These are phyloP conservation scores for Puya raimondii DNA, from an alignment of 176 grass and related monocot species.

Conservation along the genomic window DNA sequence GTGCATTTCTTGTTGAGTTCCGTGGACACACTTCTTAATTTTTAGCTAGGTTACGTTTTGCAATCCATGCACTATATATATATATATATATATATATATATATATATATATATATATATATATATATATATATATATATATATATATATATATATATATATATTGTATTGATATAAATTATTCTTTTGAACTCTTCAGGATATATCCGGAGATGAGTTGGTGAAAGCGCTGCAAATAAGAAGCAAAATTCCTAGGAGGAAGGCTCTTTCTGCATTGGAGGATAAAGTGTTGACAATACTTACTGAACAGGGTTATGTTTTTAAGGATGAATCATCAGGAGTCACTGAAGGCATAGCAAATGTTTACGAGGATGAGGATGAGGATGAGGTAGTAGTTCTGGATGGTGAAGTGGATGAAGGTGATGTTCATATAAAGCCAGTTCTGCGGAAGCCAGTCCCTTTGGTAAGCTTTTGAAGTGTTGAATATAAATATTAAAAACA, in stretches of 20 bases:
- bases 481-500: no score
- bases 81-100: neutral
- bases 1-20: no score
- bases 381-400: constrained; percentile 58
- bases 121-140: neutral
- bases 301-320: constrained; percentile 79
- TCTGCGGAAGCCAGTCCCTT: constrained; percentile 39
- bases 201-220: constrained; percentile 82
- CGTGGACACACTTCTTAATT: no score
- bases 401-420: constrained; percentile 98
- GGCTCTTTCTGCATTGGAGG: constrained; percentile 72
- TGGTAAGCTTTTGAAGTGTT: constrained; percentile 37
- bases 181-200: constrained; percentile 47
- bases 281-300: constrained; percentile 79
- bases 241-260: constrained; percentile 85
- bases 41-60: no score
- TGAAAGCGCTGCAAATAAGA: constrained; percentile 92
- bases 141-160: neutral
- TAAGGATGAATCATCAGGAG: constrained; percentile 42
- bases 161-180: constrained; percentile 19
- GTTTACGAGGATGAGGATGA: constrained; percentile 65
- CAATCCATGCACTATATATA: constrained; percentile 1
- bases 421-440: constrained; percentile 92
- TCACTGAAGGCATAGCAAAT: constrained; percentile 47
- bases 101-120: neutral